Evolutionary conservation across 1,284 basidiomycete genomes (phyloP).

Genomic region (Ceratobasidium sp.): DNA sequence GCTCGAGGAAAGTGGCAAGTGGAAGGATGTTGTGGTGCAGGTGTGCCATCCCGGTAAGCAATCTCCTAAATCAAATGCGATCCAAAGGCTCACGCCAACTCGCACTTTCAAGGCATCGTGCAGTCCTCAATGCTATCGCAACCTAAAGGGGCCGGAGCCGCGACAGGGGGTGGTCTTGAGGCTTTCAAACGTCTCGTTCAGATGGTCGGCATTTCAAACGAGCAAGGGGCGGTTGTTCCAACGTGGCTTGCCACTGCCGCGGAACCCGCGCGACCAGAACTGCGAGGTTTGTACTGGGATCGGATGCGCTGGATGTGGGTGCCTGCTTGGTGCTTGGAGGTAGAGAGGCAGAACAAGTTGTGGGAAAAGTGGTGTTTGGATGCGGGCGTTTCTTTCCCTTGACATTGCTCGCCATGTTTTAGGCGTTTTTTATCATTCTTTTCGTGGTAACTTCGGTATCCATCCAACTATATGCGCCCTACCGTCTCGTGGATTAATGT

Average conservation of each 20-base stretch:
- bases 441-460: neutral
- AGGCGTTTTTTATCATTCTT: neutral
- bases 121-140: slow-evolving; percentile 37
- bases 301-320: slow-evolving; percentile 47
- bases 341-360: slow-evolving; percentile 34
- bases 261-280: slow-evolving; percentile 24
- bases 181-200: slow-evolving; percentile 33
- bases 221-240: slow-evolving; percentile 45
- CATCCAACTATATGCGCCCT: slow-evolving; percentile 5
- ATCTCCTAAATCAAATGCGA: neutral
- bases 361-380: slow-evolving; percentile 48
- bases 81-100: neutral
- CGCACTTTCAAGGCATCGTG: slow-evolving; percentile 36
- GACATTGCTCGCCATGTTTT: neutral
- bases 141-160: slow-evolving; percentile 23
- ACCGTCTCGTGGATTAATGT: neutral
- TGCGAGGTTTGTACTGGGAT: slow-evolving; percentile 48
- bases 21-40: slow-evolving; percentile 47
- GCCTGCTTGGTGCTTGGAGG: slow-evolving; percentile 45
- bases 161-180: slow-evolving; percentile 16
- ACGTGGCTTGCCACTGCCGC: slow-evolving; percentile 46
- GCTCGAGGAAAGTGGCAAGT: slow-evolving; percentile 33
- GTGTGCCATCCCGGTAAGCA: slow-evolving; percentile 47
- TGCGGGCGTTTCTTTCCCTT: slow-evolving; percentile 26
- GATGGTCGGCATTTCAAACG: slow-evolving; percentile 41